Evolutionary conservation across 2,329 filamentous ascomycete species (phyloP).

Genomic region (Sarocladium strictum): DNA sequence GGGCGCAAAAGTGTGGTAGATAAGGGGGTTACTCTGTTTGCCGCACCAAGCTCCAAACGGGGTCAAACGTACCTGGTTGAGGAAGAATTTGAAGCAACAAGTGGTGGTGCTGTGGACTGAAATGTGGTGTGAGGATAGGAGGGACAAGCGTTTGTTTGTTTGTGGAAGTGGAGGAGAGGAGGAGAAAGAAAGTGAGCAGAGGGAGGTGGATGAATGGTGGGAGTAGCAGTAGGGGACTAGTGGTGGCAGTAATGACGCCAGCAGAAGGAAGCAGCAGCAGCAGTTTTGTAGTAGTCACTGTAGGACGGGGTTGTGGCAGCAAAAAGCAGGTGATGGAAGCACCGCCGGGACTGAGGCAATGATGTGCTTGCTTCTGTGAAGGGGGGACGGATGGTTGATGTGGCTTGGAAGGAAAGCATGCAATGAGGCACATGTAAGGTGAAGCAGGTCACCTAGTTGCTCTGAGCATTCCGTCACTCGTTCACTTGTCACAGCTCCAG

Average conservation of each 20-base stretch:
- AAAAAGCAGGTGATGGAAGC: constrained; percentile 7
- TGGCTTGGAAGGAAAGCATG: background rate
- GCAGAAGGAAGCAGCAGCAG: constrained; percentile 7
- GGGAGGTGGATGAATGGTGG: background rate
- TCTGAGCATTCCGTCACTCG: background rate
- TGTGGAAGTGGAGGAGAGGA: constrained; percentile 5
- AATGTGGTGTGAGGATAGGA: background rate
- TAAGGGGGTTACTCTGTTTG: background rate
- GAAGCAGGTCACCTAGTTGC: background rate
- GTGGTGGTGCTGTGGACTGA: background rate
- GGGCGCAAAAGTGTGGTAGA: background rate
- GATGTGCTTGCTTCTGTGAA: background rate
- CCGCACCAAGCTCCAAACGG: background rate
- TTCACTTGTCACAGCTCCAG: no score
- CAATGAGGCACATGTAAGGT: background rate
- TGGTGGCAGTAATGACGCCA: constrained; percentile 2
- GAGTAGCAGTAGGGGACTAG: background rate
- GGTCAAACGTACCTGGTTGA: background rate
- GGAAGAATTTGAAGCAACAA: background rate
- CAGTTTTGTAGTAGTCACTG: no score
- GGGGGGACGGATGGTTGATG: background rate
- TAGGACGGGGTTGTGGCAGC: background rate
- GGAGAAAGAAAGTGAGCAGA: constrained; percentile 6
- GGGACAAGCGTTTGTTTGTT: background rate
- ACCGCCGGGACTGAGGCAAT: background rate